phyloP scores from a whole-genome alignment of 768 basidiomycete genomes.

The Pisolithus tinctorius region DNA sequence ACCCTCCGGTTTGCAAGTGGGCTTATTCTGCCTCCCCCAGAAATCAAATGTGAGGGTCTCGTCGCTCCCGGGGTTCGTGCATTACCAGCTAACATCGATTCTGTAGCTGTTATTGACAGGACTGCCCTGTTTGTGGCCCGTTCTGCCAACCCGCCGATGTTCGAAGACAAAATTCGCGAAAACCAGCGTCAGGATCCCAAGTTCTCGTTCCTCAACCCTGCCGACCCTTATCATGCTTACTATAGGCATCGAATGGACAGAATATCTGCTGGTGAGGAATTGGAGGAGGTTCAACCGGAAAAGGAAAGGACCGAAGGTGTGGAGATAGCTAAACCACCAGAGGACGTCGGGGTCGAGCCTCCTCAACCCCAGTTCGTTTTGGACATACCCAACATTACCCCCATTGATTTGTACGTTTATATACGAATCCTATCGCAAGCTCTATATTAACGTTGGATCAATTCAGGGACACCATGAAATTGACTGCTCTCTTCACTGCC shows the following conservation, averaged over 20 bases:
- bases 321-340: conserved; percentile 29
- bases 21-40: conserved; percentile 92
- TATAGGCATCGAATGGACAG: conserved; percentile 89
- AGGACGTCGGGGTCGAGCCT: conserved; percentile 71
- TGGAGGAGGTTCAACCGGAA: conserved; percentile 48
- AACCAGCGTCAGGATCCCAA: conserved; percentile 94
- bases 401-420: conserved; percentile 80
- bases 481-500: conserved; percentile 94
- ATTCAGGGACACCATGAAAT: conserved; percentile 84
- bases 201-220: conserved; percentile 96
- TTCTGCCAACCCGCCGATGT: conserved; percentile 87
- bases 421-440: neutral
- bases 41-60: conserved; percentile 70
- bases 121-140: conserved; percentile 89
- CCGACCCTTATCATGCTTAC: conserved; percentile 98
- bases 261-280: conserved; percentile 65
- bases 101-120: conserved; percentile 85
- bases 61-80: neutral
- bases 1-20: conserved; percentile 63
- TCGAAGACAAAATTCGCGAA: conserved; percentile 97
- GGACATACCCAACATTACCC: conserved; percentile 79
- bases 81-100: conserved; percentile 5
- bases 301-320: conserved; percentile 36
- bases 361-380: conserved; percentile 77
- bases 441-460: conserved; percentile 2